A percentile compares a stretch with the other conserved stretches of the same genome.
phyloP scores from a whole-genome alignment of 495 filamentous ascomycete genomes.

The Aspergillus saccharolyticus region DNA sequence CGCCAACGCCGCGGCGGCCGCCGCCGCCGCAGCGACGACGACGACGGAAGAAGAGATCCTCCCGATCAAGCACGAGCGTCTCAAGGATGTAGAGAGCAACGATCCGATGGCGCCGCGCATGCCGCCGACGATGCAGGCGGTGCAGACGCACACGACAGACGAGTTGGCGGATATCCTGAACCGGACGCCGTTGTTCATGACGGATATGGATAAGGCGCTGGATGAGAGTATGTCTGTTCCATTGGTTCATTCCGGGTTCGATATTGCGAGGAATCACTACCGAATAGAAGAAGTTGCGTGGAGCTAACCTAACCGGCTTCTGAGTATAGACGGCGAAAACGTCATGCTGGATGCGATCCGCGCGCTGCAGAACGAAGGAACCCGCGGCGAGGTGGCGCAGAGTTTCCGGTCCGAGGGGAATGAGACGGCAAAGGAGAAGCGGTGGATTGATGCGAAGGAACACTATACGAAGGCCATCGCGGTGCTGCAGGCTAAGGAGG shows the following conservation, averaged over 20 bases:
- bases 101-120: constrained; percentile 37
- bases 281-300: too few relatives aligned
- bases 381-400: constrained; percentile 68
- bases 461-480: constrained; percentile 82
- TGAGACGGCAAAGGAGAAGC: constrained; percentile 68
- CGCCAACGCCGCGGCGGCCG: constrained; percentile 23
- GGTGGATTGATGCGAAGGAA: constrained; percentile 80
- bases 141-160: constrained; percentile 58
- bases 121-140: constrained; percentile 55
- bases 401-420: constrained; percentile 88
- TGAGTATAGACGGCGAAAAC: constrained; percentile 61
- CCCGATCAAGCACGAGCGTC: constrained; percentile 37
- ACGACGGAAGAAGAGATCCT: constrained; percentile 33
- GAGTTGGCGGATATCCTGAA: constrained; percentile 73
- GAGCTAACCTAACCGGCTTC: too few relatives aligned
- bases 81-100: constrained; percentile 30
- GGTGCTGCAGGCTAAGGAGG: constrained; percentile 56
- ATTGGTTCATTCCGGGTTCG: constrained; percentile 8
- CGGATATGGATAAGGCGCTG: constrained; percentile 66
- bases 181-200: constrained; percentile 91
- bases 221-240: constrained; percentile 41
- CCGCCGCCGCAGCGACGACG: constrained; percentile 24
- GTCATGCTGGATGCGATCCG: constrained; percentile 76
- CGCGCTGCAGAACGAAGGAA: constrained; percentile 89
- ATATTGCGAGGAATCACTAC: background rate